Evolutionary conservation across 805 yeast species (phyloP).

Genomic region (Saccharomycopsis fibuligera): DNA sequence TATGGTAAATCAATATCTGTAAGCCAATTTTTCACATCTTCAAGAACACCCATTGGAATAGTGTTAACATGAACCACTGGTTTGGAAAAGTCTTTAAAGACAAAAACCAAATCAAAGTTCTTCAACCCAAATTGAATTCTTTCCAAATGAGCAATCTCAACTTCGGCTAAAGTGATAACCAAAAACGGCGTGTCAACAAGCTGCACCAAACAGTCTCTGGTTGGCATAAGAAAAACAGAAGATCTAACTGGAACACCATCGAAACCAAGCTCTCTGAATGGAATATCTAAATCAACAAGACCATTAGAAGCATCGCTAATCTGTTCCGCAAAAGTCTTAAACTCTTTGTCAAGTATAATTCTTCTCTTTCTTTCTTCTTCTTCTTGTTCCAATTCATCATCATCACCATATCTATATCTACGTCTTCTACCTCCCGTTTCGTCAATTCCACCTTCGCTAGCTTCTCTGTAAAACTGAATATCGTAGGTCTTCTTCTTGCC

Average conservation of each 20-base stretch:
- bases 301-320: slow-evolving; percentile 87
- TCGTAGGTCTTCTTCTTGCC: slow-evolving; percentile 95
- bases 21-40: slow-evolving; percentile 92
- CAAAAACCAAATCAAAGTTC: slow-evolving; percentile 95
- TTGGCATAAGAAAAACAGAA: slow-evolving; percentile 91
- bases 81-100: slow-evolving; percentile 80
- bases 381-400: slow-evolving; percentile 96
- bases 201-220: slow-evolving; percentile 93
- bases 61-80: slow-evolving; percentile 93
- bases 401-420: slow-evolving; percentile 86
- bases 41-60: slow-evolving; percentile 86
- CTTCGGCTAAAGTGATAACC: slow-evolving; percentile 84
- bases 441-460: slow-evolving; percentile 91
- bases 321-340: slow-evolving; percentile 79
- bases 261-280: slow-evolving; percentile 94
- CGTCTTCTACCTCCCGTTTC: slow-evolving; percentile 95
- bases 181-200: slow-evolving; percentile 91
- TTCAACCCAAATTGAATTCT: slow-evolving; percentile 96
- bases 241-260: slow-evolving; percentile 96
- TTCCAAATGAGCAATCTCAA: slow-evolving; percentile 92
- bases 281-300: slow-evolving; percentile 79
- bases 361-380: slow-evolving; percentile 96
- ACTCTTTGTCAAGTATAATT: slow-evolving; percentile 85
- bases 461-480: slow-evolving; percentile 94
- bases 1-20: slow-evolving; percentile 96